Percentiles rank a stretch among this genome's conserved stretches.
phyloP scores from a whole-genome alignment of 352 stramenopile species.

The Pythium dissotocum region DNA sequence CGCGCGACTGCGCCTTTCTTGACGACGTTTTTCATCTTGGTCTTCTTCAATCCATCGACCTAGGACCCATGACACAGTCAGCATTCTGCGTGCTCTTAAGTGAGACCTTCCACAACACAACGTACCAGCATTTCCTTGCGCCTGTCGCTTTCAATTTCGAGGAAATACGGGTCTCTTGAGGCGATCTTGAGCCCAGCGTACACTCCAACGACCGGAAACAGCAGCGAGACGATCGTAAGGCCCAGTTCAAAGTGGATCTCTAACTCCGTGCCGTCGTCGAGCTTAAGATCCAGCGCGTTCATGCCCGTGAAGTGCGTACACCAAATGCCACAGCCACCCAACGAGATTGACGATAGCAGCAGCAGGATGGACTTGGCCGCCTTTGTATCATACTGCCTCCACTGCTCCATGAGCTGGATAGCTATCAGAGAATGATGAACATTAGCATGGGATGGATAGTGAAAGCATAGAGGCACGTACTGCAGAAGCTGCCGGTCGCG shows the following conservation, averaged over 20 bases:
- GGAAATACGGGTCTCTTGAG: slow-evolving; percentile 65
- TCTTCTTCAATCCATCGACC: slow-evolving; percentile 39
- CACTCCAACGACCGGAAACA: slow-evolving; percentile 55
- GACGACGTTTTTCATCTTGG: slow-evolving; percentile 48
- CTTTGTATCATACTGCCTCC: slow-evolving; percentile 40
- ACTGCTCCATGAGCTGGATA: slow-evolving; percentile 76
- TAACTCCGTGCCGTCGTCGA: slow-evolving; percentile 46
- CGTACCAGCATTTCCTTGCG: slow-evolving; percentile 37
- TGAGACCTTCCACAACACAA: neutral
- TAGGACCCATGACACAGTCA: neutral
- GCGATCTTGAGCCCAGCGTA: slow-evolving; percentile 63
- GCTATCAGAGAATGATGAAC: slow-evolving; percentile 11
- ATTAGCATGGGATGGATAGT: neutral
- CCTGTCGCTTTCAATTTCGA: slow-evolving; percentile 56
- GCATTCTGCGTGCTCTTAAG: neutral
- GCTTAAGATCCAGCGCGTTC: slow-evolving; percentile 46
- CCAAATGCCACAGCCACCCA: slow-evolving; percentile 75
- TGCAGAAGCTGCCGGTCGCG: slow-evolving; percentile 67
- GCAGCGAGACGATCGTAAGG: slow-evolving; percentile 55
- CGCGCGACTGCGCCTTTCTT: slow-evolving; percentile 39
- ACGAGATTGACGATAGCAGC: slow-evolving; percentile 36
- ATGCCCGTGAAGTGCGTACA: slow-evolving; percentile 77
- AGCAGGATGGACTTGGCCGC: slow-evolving; percentile 43
- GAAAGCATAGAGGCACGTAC: slow-evolving; percentile 21
- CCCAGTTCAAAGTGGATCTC: slow-evolving; percentile 58